A percentile compares a stretch with the other conserved stretches of the same genome.
Conservation (phyloP, 192 early-diverging fungal genomes). For the Coemansia guatemalensis region DNA sequence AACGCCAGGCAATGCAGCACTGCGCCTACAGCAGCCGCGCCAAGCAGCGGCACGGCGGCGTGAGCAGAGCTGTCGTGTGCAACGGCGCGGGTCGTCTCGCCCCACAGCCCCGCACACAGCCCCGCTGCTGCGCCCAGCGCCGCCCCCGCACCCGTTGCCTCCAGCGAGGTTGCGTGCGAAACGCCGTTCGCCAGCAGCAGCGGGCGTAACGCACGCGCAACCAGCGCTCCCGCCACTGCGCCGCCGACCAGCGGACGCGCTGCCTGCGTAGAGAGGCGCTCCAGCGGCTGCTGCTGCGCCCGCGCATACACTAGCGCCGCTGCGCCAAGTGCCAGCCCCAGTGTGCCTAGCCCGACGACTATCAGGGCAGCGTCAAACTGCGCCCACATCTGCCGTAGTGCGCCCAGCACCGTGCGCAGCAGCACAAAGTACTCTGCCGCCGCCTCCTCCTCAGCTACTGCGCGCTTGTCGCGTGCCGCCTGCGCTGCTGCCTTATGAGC, state of each 20-base stretch:
- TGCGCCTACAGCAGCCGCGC: constrained; percentile 39
- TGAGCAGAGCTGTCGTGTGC: not conserved
- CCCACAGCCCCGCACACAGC: constrained; percentile 6
- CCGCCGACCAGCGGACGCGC: constrained; percentile 10
- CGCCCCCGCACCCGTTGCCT: constrained; percentile 23
- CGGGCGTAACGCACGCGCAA: constrained; percentile 14
- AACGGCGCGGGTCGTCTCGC: no score
- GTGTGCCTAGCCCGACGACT: constrained; percentile 63
- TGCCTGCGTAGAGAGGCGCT: constrained; percentile 1
- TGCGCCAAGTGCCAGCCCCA: constrained; percentile 23
- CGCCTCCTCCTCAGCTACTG: constrained; percentile 30
- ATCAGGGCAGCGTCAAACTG: constrained; percentile 86
- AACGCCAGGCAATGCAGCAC: constrained; percentile 62
- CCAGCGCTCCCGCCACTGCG: constrained; percentile 8
- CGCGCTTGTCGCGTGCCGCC: constrained; percentile 8
- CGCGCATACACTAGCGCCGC: constrained; percentile 12
- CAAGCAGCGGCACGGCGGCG: constrained; percentile 13
- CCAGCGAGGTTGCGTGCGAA: constrained; percentile 17
- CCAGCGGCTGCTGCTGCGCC: constrained; percentile 12
- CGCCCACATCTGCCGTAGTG: constrained; percentile 85
- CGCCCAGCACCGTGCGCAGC: constrained; percentile 62
- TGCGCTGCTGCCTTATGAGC: not conserved
- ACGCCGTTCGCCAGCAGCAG: not conserved
- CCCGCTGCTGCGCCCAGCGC: constrained; percentile 20
- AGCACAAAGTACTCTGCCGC: constrained; percentile 54